Evolutionary conservation across 164 flowering plant species (phyloP).

Genomic region (Chloranthus sessilifolius): DNA sequence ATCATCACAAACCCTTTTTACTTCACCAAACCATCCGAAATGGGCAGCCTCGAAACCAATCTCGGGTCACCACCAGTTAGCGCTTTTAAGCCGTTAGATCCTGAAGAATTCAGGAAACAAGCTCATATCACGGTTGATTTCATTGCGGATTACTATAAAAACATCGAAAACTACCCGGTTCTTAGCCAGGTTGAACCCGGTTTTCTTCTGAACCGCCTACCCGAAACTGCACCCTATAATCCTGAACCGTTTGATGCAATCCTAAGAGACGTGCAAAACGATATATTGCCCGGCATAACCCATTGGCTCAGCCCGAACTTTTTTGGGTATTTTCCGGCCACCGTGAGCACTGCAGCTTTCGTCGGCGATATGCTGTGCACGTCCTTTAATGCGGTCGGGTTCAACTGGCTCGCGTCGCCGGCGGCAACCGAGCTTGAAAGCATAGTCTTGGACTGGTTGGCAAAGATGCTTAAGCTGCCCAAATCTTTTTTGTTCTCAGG

Average conservation of each 20-base stretch:
- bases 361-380: conserved; percentile 58
- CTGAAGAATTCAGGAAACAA: conserved; percentile 39
- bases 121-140: conserved; percentile 52
- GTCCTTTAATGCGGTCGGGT: conserved; percentile 46
- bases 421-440: conserved; percentile 66
- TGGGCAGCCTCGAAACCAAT: conserved; percentile 33
- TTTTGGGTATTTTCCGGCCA: conserved; percentile 58
- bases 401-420: conserved; percentile 61
- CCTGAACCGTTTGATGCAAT: conserved; percentile 41
- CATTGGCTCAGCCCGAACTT: conserved; percentile 68
- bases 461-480: conserved; percentile 41
- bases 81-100: conserved; percentile 39
- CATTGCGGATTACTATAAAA: conserved; percentile 52
- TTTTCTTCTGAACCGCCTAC: conserved; percentile 25
- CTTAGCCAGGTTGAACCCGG: conserved; percentile 46
- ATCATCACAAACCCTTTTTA: background rate
- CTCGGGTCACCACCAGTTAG: background rate
- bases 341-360: conserved; percentile 45
- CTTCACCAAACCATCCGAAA: no score
- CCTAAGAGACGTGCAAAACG: conserved; percentile 26
- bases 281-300: conserved; percentile 49
- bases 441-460: conserved; percentile 59
- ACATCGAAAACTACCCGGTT: conserved; percentile 42
- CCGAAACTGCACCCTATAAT: conserved; percentile 26
- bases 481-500: conserved; percentile 38